phyloP scores from a whole-genome alignment of 345 rosid species.

The Moricandia arvensis region DNA sequence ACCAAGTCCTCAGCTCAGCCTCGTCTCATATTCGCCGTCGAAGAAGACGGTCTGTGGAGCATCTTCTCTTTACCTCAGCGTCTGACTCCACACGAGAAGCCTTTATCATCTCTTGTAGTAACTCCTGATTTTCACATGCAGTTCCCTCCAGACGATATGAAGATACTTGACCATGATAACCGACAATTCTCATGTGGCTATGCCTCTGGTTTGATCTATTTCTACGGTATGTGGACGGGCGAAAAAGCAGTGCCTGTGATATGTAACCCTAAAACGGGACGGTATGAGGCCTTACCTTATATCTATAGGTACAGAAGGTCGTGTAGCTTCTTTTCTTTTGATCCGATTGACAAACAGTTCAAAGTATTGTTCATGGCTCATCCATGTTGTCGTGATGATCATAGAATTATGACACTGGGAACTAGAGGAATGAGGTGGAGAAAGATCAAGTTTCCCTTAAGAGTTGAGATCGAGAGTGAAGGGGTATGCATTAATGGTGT shows the following conservation, averaged over 20 bases:
- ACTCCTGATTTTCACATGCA: neutral
- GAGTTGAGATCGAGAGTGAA: no score
- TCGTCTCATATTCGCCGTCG: no score
- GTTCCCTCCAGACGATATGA: neutral
- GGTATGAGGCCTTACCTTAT: neutral
- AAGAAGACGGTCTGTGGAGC: neutral
- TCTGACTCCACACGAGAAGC: neutral
- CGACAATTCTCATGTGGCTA: neutral
- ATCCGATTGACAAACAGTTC: neutral
- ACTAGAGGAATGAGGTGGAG: neutral
- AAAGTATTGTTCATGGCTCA: neutral
- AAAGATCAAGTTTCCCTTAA: no score
- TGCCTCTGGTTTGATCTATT: slow-evolving; percentile 4
- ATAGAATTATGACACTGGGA: neutral
- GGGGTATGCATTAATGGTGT: neutral
- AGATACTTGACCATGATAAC: neutral
- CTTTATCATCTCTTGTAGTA: neutral
- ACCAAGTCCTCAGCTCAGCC: neutral
- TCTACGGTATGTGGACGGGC: neutral
- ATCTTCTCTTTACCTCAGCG: neutral
- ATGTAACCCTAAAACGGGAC: slow-evolving; percentile 5
- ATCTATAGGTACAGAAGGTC: neutral
- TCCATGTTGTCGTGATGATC: neutral
- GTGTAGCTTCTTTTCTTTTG: neutral
- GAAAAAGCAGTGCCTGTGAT: neutral